These are phyloP conservation scores for Hymenoscyphus infarciens DNA, from an alignment of 2,329 filamentous ascomycete genomes.

Conservation along the genomic window DNA sequence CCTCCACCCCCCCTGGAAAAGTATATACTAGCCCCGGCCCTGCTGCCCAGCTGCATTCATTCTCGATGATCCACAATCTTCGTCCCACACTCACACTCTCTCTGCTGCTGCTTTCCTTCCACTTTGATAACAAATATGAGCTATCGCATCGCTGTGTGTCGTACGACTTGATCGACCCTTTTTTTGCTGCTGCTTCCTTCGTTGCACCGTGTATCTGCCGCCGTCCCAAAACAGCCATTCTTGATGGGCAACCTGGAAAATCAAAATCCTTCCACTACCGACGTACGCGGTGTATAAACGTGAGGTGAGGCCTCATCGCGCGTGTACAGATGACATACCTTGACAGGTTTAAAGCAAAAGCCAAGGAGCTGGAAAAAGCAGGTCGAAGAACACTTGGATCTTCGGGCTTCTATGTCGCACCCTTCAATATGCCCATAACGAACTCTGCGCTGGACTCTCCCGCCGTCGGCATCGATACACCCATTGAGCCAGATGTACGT, in stretches of 20 bases:
- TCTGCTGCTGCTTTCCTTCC: background rate
- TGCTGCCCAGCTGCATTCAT: constrained; percentile 1
- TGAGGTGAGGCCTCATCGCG: background rate
- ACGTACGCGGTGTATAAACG: background rate
- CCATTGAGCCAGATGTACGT: constrained; percentile 28
- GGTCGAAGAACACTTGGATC: background rate
- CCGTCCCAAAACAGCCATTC: constrained; percentile 1
- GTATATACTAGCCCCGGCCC: background rate
- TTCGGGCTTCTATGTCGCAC: background rate
- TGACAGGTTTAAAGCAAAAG: background rate
- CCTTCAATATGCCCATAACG: background rate
- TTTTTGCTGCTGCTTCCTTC: background rate
- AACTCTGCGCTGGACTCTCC: constrained; percentile 13
- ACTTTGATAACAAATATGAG: background rate
- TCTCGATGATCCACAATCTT: background rate
- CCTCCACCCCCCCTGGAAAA: background rate
- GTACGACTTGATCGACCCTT: background rate
- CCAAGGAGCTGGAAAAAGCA: background rate
- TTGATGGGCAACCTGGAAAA: background rate
- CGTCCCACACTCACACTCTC: background rate
- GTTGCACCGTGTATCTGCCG: background rate
- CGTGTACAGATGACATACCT: background rate
- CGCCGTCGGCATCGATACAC: constrained; percentile 13
- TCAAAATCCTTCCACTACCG: background rate
- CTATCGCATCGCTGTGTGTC: background rate